Evolutionary conservation across 1,284 basidiomycete genomes (phyloP).

Genomic region (Tylopilus orsonianus): DNA sequence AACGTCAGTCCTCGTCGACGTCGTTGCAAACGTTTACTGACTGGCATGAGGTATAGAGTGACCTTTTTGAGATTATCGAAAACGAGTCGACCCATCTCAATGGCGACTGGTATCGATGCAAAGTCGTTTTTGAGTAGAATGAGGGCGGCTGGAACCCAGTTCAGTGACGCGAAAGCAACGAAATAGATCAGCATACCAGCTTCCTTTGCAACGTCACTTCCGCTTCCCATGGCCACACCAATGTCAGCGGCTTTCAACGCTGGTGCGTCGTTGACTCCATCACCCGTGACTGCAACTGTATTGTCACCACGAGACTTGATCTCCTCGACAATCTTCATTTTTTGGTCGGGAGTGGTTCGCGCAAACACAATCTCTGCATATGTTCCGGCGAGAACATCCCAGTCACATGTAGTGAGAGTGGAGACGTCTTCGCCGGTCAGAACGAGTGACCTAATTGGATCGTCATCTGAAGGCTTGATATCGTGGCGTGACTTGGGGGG

Average conservation of each 20-base stretch:
- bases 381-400: slow-evolving; percentile 46
- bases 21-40: slow-evolving; percentile 8
- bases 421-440: slow-evolving; percentile 47
- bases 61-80: slow-evolving; percentile 59
- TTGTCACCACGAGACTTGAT: slow-evolving; percentile 46
- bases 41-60: slow-evolving; percentile 41
- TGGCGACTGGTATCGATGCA: slow-evolving; percentile 39
- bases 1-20: not conserved
- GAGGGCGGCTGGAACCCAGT: slow-evolving; percentile 23
- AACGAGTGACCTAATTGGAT: slow-evolving; percentile 37
- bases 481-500: slow-evolving; percentile 34
- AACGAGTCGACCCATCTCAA: slow-evolving; percentile 51
- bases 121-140: slow-evolving; percentile 38
- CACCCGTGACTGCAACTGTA: slow-evolving; percentile 55
- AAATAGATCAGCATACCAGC: slow-evolving; percentile 32
- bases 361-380: slow-evolving; percentile 62
- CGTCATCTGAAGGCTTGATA: slow-evolving; percentile 34
- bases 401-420: slow-evolving; percentile 45
- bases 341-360: slow-evolving; percentile 62
- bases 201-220: slow-evolving; percentile 81
- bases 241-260: slow-evolving; percentile 80
- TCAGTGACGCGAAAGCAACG: not conserved
- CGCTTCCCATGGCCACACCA: slow-evolving; percentile 84
- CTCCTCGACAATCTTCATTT: slow-evolving; percentile 57
- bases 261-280: slow-evolving; percentile 62